These are phyloP conservation scores for Candida sakaeoensis DNA, from an alignment of 805 yeast genomes.

Conservation along the genomic window DNA sequence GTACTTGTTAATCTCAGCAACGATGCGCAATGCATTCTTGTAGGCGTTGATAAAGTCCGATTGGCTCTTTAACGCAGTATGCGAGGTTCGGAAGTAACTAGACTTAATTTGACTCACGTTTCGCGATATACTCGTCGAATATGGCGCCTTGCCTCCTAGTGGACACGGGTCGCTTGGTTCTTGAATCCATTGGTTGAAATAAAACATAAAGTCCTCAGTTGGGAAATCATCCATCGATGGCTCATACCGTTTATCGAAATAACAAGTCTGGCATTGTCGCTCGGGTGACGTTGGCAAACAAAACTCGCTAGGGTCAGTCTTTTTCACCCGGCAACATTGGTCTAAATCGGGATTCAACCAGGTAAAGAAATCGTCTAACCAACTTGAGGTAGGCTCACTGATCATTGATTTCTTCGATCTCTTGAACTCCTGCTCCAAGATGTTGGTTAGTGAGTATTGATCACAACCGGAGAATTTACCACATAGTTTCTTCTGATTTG, in stretches of 20 bases:
- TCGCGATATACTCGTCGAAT: conserved; percentile 54
- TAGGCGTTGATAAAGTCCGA: conserved; percentile 80
- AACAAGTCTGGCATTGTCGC: conserved; percentile 73
- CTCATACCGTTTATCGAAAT: conserved; percentile 59
- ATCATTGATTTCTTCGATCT: conserved; percentile 62
- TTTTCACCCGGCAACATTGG: conserved; percentile 76
- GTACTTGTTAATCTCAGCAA: conserved; percentile 47
- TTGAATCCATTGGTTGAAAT: conserved; percentile 76
- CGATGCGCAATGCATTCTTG: conserved; percentile 64
- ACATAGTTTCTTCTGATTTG: conserved; percentile 71
- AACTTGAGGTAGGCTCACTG: conserved; percentile 79
- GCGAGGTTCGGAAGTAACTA: conserved; percentile 76
- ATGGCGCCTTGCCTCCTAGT: conserved; percentile 93
- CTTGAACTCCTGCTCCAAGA: conserved; percentile 79
- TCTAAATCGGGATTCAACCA: conserved; percentile 86
- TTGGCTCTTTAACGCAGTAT: conserved; percentile 76
- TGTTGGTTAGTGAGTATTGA: conserved; percentile 71
- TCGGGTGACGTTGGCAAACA: conserved; percentile 68
- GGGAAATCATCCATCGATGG: conserved; percentile 84
- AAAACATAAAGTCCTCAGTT: conserved; percentile 65
- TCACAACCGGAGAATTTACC: conserved; percentile 86
- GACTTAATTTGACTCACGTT: conserved; percentile 43
- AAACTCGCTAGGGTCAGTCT: conserved; percentile 42
- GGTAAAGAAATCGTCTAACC: conserved; percentile 88
- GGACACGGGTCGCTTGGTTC: conserved; percentile 90